Conservation (phyloP, 495 filamentous ascomycete genomes). For the Tuber indicum region DNA sequence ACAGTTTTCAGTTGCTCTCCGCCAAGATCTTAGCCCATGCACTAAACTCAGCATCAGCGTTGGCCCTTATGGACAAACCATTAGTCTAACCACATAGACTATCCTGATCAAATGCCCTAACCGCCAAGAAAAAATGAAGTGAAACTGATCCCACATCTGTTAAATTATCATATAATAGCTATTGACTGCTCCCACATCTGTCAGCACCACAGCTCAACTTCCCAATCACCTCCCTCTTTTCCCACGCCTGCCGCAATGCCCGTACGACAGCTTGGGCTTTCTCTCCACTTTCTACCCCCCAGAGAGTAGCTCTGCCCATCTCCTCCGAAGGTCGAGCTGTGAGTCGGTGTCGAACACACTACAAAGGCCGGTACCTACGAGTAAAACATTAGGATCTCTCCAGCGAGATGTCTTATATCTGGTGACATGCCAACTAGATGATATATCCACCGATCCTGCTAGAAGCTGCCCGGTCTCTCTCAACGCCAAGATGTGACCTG, state of each 20-base stretch:
- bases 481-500: background rate
- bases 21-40: background rate
- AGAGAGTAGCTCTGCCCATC: background rate
- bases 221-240: background rate
- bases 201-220: background rate
- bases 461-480: background rate
- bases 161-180: too few species aligned
- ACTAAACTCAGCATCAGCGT: background rate
- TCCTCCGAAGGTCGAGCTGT: background rate
- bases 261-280: background rate
- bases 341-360: background rate
- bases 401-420: background rate
- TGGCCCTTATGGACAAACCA: background rate
- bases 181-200: background rate
- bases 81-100: background rate
- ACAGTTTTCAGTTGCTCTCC: background rate
- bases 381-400: slow-evolving; percentile 8
- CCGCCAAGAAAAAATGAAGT: too few species aligned
- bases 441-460: slow-evolving; percentile 6
- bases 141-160: background rate
- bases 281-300: background rate
- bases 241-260: background rate
- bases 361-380: background rate
- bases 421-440: background rate
- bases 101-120: background rate